Conservation (phyloP, 306 rosid species). For the Fragaria nilgerrensis region DNA sequence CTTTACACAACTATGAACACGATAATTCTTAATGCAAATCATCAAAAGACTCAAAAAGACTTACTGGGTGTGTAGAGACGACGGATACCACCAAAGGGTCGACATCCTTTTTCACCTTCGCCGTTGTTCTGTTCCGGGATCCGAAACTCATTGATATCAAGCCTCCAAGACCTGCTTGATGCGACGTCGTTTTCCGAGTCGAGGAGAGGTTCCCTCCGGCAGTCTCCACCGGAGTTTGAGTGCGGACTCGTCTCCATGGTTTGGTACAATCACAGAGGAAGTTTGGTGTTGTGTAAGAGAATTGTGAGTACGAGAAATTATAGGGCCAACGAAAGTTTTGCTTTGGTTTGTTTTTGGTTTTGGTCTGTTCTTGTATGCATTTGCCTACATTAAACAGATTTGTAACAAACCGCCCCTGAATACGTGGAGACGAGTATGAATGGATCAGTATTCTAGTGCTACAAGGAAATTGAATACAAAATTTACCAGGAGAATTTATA, state of each 20-base stretch:
- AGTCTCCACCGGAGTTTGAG: background rate
- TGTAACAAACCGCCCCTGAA: background rate
- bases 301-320: background rate
- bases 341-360: background rate
- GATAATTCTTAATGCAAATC: background rate
- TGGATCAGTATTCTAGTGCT: background rate
- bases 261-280: background rate
- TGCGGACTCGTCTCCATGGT: constrained; percentile 7
- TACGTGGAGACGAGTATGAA: constrained; percentile 4
- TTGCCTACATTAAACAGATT: background rate
- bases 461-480: background rate
- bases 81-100: constrained; percentile 1
- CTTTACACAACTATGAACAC: background rate
- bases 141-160: constrained; percentile 31
- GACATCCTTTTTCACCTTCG: constrained; percentile 7
- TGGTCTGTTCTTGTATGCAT: background rate
- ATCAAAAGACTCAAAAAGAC: background rate
- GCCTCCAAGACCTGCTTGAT: constrained; percentile 30
- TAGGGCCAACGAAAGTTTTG: background rate
- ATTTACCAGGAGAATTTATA: background rate
- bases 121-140: constrained; percentile 2
- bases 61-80: constrained; percentile 27
- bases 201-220: constrained; percentile 27
- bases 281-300: background rate
- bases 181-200: constrained; percentile 18